Evolutionary conservation across 306 rosid genomes (phyloP), one percentile per base, ranked within the genome.

Genomic region (apple (Malus domestica)): DNA sequence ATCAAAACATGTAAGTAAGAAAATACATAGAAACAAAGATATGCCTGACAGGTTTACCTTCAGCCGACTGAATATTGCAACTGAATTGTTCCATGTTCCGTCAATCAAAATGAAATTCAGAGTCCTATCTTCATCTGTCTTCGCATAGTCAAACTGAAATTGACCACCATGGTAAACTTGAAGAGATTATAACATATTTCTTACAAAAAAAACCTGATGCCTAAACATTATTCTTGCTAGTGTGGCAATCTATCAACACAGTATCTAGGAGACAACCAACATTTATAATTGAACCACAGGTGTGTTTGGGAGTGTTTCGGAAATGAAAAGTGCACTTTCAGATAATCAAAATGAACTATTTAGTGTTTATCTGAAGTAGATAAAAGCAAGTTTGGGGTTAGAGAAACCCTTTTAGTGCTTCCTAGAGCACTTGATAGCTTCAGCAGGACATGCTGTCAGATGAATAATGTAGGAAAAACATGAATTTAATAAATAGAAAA

Each of bases 31-130:
- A 74, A 58, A 75, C 33, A 78, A 64, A 64, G 75, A 77, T 75
- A 55, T 57, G 77, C 30, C 40, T 64, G 54, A 62, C 62, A 80
- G 10, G 54, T 44, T 72, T 78, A 94, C 98, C 98, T 90, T 93
- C 77, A 94, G 93, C 59, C 98, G 94, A 81, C 87, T 81, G 87
- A 94, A 87, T 96, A 94, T 94, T 63, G 97, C 97, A 71, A 87
- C 97, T 68, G 98, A 94, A 84, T 90, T 94, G 84, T 92, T 94
- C 98, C 97, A 94, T n/a, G 98, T 94, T 61, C 98, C 98, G 84
- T 94, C 98, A 86, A 94, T 87, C 81, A 94, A 86, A 85, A 94
- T 86, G 76, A 94, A 91, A 86, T 94, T 93, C 78, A 85, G 86
- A 58, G 77, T 81, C 73, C 70, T 79, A 75, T 87, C 90, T 67